phyloP scores from a whole-genome alignment of 2,329 filamentous ascomycete genomes.

The Chaetomium globosum region DNA sequence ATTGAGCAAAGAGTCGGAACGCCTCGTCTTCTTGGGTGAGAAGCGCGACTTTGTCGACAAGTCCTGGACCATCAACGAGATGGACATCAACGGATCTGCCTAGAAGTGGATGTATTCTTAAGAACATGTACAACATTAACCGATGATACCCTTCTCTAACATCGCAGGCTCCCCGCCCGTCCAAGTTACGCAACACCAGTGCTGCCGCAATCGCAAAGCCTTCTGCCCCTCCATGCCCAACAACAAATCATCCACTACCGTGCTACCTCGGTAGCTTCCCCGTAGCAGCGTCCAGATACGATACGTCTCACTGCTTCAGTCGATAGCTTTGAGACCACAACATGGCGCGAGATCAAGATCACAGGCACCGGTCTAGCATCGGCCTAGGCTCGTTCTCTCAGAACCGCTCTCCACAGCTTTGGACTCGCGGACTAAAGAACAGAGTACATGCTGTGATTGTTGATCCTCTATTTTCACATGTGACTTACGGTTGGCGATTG shows the following conservation, averaged over 20 bases:
- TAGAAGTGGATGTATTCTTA: conserved; percentile 37
- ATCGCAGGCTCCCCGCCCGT: not conserved
- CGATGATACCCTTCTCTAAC: conserved; percentile 46
- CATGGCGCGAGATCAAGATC: conserved; percentile 60
- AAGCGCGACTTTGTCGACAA: conserved; percentile 76
- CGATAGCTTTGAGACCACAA: conserved; percentile 62
- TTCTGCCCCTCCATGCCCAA: conserved; percentile 2
- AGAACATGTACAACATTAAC: conserved; percentile 40
- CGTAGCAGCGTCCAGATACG: conserved; percentile 62
- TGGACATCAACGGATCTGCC: conserved; percentile 61
- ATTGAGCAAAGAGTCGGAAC: conserved; percentile 61
- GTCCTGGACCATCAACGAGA: conserved; percentile 73
- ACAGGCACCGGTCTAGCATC: conserved; percentile 33
- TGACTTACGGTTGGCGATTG: not conserved
- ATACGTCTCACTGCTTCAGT: conserved; percentile 61
- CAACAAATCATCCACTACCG: not conserved
- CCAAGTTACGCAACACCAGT: not conserved
- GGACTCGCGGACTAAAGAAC: conserved; percentile 65
- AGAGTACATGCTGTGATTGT: conserved; percentile 55
- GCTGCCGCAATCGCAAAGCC: conserved; percentile 6
- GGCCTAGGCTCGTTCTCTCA: conserved; percentile 60
- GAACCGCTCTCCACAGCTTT: conserved; percentile 62
- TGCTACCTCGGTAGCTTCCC: not conserved
- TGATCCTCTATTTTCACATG: conserved; percentile 4
- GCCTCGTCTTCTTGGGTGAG: conserved; percentile 77